Evolutionary conservation across 441 rosid genomes (phyloP).

Genomic region (Pelargonium cotyledonis): DNA sequence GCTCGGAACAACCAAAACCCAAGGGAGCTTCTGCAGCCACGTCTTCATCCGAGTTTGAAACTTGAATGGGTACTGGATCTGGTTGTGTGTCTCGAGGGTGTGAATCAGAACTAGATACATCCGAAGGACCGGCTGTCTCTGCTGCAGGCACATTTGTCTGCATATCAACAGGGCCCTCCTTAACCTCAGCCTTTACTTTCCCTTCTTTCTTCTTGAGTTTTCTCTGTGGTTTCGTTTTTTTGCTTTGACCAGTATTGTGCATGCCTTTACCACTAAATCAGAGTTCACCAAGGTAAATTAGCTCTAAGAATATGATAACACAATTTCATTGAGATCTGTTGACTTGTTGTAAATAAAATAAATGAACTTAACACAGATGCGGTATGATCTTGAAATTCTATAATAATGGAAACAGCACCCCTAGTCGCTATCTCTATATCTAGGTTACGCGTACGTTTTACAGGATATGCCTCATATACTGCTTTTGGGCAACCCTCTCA

Average conservation of each 20-base stretch:
- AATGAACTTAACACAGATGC: no score
- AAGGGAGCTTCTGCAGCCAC: slow-evolving; percentile 34
- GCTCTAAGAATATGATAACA: background rate
- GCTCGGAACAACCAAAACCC: background rate
- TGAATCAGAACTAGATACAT: slow-evolving; percentile 38
- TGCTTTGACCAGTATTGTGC: background rate
- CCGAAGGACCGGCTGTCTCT: slow-evolving; percentile 37
- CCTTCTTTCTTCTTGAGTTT: slow-evolving; percentile 83
- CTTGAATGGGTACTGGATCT: slow-evolving; percentile 33
- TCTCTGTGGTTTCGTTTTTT: slow-evolving; percentile 73
- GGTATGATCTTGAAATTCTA: no score
- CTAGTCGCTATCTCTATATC: no score
- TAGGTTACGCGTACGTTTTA: no score
- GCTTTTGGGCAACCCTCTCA: no score
- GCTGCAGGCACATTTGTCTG: slow-evolving; percentile 37
- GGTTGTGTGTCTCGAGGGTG: slow-evolving; percentile 31
- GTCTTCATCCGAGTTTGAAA: slow-evolving; percentile 30
- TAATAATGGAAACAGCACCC: no score
- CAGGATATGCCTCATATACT: no score
- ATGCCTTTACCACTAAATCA: slow-evolving; percentile 2
- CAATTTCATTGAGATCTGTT: background rate
- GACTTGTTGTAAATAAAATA: no score
- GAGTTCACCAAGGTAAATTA: slow-evolving; percentile 7
- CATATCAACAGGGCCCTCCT: slow-evolving; percentile 37
- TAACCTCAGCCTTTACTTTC: slow-evolving; percentile 45